Evolutionary conservation across 768 basidiomycete species (phyloP).

Genomic region (Lactarius vividus): DNA sequence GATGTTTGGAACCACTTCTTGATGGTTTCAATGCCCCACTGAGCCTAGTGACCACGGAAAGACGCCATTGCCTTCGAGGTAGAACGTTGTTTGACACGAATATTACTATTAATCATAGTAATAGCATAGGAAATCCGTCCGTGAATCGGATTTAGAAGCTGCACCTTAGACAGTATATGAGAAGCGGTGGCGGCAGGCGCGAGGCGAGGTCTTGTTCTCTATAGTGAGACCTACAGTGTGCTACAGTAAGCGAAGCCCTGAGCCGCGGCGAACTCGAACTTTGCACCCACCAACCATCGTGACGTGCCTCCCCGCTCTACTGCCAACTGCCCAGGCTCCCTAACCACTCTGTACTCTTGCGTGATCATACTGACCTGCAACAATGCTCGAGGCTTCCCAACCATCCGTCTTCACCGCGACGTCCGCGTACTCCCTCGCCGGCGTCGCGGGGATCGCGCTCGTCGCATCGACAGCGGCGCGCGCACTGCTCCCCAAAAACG

Average conservation of each 20-base stretch:
- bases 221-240: too few species aligned
- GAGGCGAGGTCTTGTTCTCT: not conserved
- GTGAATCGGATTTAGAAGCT: too few species aligned
- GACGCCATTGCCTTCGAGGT: too few species aligned
- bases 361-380: not conserved
- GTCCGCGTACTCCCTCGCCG: slow-evolving; percentile 62
- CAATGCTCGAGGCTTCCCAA: slow-evolving; percentile 9
- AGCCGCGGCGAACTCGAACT: not conserved
- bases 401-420: slow-evolving; percentile 51
- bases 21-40: too few species aligned
- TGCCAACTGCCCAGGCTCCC: not conserved
- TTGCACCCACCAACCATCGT: not conserved
- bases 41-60: too few species aligned
- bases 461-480: slow-evolving; percentile 54
- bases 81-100: too few species aligned
- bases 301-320: not conserved
- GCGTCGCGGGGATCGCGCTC: slow-evolving; percentile 50
- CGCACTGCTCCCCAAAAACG: slow-evolving; percentile 58
- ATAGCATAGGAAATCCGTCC: too few species aligned
- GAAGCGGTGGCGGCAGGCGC: not conserved
- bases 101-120: too few species aligned
- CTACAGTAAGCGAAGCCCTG: too few species aligned
- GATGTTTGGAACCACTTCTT: too few species aligned
- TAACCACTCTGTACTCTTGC: not conserved
- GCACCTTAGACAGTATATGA: too few species aligned